These are phyloP conservation scores for Podaxis sp. DNA, from an alignment of 768 basidiomycete genomes.

Conservation along the genomic window DNA sequence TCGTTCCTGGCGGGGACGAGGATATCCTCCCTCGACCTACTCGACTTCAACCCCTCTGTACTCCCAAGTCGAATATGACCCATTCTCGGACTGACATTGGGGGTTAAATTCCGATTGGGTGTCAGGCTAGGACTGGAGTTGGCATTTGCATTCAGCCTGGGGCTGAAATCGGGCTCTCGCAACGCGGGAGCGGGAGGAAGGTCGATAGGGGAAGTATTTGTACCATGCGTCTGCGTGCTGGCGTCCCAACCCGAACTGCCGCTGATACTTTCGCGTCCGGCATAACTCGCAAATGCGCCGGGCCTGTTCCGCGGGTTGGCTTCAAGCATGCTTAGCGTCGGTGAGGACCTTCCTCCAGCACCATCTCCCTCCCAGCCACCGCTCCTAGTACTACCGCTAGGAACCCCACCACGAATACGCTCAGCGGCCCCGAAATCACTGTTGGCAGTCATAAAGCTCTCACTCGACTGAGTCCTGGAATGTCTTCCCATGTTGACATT, in stretches of 20 bases:
- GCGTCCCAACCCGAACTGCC: conserved; percentile 12
- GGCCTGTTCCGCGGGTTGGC: not conserved
- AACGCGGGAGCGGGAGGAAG: not conserved
- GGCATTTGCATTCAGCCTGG: not conserved
- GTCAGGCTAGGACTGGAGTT: no score
- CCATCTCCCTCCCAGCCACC: not conserved
- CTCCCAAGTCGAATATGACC: conserved; percentile 2
- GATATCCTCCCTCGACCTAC: conserved; percentile 26
- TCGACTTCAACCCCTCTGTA: conserved; percentile 8
- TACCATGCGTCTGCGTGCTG: not conserved
- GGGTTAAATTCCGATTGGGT: not conserved
- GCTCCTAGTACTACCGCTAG: not conserved
- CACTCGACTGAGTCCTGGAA: not conserved
- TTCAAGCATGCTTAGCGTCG: conserved; percentile 1
- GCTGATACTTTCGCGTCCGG: not conserved
- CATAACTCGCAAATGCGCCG: conserved; percentile 1
- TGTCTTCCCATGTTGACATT: not conserved
- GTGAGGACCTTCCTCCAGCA: not conserved
- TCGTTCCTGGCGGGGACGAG: conserved; percentile 22
- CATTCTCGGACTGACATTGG: not conserved
- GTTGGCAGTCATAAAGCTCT: not conserved
- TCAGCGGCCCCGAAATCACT: not conserved
- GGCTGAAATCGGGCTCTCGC: not conserved
- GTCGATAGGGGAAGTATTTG: conserved; percentile 3
- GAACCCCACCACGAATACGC: not conserved